These are phyloP conservation scores for Rhodamnia argentea DNA, from an alignment of 345 rosid genomes.

Conservation along the genomic window DNA sequence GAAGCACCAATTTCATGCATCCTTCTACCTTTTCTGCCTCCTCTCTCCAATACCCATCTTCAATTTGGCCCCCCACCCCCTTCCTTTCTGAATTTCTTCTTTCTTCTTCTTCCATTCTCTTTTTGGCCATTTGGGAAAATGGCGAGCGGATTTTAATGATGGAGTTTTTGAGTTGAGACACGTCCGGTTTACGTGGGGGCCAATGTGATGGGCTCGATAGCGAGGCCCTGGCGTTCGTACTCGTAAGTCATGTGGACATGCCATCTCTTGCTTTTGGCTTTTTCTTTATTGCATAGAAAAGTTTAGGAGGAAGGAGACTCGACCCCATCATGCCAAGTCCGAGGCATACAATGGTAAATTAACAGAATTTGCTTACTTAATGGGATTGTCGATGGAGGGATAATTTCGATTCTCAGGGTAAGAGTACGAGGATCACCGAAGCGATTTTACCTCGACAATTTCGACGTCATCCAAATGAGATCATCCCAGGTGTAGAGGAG, in stretches of 20 bases:
- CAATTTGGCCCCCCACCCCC: background rate
- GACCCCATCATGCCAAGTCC: too few species aligned
- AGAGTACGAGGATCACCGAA: background rate
- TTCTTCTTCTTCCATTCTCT: too few species aligned
- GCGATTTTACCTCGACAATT: background rate
- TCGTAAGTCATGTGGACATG: too few species aligned
- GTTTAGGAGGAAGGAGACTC: too few species aligned
- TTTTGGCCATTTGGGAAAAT: background rate
- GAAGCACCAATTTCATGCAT: too few species aligned
- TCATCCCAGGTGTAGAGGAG: background rate
- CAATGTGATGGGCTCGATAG: background rate
- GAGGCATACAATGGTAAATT: background rate
- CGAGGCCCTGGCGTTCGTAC: background rate
- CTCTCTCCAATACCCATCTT: background rate
- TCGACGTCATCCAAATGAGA: background rate
- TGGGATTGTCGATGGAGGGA: background rate
- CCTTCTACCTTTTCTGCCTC: background rate
- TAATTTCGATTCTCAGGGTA: background rate
- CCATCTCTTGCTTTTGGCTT: too few species aligned
- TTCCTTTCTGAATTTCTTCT: background rate
- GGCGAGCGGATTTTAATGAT: background rate
- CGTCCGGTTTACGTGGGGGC: background rate
- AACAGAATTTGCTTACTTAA: too few species aligned
- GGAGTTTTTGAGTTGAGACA: background rate
- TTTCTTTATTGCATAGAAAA: too few species aligned